Evolutionary conservation across 352 stramenopile species (phyloP).

Genomic region (Globisporangium carolinianum): DNA sequence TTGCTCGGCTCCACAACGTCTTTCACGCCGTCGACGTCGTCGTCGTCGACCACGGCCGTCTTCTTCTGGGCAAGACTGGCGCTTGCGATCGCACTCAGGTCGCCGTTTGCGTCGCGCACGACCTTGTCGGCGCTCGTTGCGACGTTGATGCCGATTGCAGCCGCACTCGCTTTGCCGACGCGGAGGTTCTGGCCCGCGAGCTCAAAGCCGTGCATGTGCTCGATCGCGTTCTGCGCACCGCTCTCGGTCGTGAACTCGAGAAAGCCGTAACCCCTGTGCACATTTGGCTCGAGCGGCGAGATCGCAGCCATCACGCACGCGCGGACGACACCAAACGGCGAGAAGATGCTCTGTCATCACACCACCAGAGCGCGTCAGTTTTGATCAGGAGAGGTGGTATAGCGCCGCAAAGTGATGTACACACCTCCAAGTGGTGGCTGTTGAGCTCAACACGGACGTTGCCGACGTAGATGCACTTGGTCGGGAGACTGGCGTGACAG

Average conservation of each 20-base stretch:
- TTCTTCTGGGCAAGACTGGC: constrained; percentile 14
- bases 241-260: constrained; percentile 62
- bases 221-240: constrained; percentile 56
- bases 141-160: constrained; percentile 61
- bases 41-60: constrained; percentile 31
- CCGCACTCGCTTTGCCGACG: constrained; percentile 68
- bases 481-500: constrained; percentile 31
- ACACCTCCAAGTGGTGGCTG: constrained; percentile 67
- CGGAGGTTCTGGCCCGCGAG: constrained; percentile 66
- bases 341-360: constrained; percentile 59
- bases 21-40: constrained; percentile 53
- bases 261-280: constrained; percentile 73
- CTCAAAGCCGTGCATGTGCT: constrained; percentile 82
- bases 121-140: constrained; percentile 60
- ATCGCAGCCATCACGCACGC: constrained; percentile 60
- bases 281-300: constrained; percentile 42
- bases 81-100: constrained; percentile 3
- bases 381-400: background rate
- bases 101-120: constrained; percentile 22
- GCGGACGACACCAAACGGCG: constrained; percentile 59
- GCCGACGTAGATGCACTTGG: constrained; percentile 70
- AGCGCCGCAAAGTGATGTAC: background rate
- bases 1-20: constrained; percentile 21
- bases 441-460: constrained; percentile 69
- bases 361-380: background rate